A percentile compares a stretch with the other conserved stretches of the same genome.
Conservation (phyloP, 148 eudicot genomes). For the Chenopodium suecicum region DNA sequence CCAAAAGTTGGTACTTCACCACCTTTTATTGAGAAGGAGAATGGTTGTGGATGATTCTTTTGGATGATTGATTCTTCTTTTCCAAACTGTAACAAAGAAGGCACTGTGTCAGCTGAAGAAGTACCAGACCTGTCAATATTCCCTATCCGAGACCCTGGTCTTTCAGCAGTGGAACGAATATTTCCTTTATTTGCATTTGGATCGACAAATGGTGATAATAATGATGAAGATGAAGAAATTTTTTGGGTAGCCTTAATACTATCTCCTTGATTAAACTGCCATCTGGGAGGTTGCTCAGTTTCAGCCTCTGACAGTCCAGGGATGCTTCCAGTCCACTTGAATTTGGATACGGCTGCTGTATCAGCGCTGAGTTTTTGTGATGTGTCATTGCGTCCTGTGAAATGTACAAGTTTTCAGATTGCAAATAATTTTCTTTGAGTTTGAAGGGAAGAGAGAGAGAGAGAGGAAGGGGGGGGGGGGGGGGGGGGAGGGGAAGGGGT, state of each 20-base stretch:
- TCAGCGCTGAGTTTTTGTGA: conserved; percentile 34
- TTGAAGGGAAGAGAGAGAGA: neutral
- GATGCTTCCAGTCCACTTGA: conserved; percentile 26
- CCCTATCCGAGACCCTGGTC: conserved; percentile 20
- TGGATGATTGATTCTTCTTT: conserved; percentile 21
- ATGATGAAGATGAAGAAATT: conserved; percentile 29
- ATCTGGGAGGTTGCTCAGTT: conserved; percentile 23
- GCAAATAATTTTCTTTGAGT: neutral
- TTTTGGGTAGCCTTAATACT: conserved; percentile 21
- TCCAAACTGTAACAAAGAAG: conserved; percentile 20
- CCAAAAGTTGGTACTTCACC: conserved; percentile 31
- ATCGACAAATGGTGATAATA: conserved; percentile 18
- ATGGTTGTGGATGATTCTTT: conserved; percentile 25
- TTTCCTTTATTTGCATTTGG: conserved; percentile 29
- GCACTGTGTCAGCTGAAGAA: conserved; percentile 21
- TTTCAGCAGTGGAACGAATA: conserved; percentile 28
- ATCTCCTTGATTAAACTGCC: conserved; percentile 27
- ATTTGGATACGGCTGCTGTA: conserved; percentile 30
- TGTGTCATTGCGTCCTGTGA: conserved; percentile 43
- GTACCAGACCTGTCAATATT: conserved; percentile 23
- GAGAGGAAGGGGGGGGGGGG: neutral
- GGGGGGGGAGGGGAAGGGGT: neutral
- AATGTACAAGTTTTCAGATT: conserved; percentile 1
- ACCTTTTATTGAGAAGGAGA: conserved; percentile 28
- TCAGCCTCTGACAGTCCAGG: conserved; percentile 27